A percentile compares a stretch with the other conserved stretches of the same genome.
These are phyloP conservation scores for Solanum lignicaule DNA, from an alignment of 257 asterid species.

Conservation along the genomic window DNA sequence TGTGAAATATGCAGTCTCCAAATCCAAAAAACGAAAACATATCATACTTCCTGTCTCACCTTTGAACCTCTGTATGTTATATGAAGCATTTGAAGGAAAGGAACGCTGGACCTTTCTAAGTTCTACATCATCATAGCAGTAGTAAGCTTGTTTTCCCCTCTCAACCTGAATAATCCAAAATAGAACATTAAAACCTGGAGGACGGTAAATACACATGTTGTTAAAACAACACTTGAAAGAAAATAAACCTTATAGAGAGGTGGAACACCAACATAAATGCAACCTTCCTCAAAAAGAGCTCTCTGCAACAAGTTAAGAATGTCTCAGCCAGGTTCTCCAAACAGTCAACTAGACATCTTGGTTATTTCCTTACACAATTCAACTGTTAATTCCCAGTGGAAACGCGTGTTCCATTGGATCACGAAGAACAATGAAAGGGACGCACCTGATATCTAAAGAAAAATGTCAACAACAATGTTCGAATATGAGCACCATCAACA, in stretches of 20 bases:
- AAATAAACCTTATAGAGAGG: constrained; percentile 81
- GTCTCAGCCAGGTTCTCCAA: constrained; percentile 10
- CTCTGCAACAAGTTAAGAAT: constrained; percentile 46
- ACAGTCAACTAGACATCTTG: neutral
- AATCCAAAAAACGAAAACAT: neutral
- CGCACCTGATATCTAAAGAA: constrained; percentile 92
- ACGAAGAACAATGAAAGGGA: constrained; percentile 1
- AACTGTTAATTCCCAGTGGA: neutral
- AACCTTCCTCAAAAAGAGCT: constrained; percentile 91
- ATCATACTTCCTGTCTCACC: constrained; percentile 27
- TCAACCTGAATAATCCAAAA: constrained; percentile 54
- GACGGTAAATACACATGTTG: neutral
- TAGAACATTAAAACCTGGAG: neutral
- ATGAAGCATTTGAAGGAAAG: constrained; percentile 88
- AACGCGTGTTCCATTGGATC: neutral
- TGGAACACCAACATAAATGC: constrained; percentile 95
- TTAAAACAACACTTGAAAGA: neutral
- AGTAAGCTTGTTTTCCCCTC: constrained; percentile 77
- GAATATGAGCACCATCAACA: constrained; percentile 97
- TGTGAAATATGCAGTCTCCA: neutral
- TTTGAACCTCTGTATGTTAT: constrained; percentile 95
- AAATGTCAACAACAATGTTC: constrained; percentile 84
- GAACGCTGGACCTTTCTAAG: constrained; percentile 54
- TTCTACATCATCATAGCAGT: constrained; percentile 81
- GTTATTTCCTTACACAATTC: neutral